Conservation (phyloP, 768 basidiomycete genomes). For the Fomitopsis serialis region DNA sequence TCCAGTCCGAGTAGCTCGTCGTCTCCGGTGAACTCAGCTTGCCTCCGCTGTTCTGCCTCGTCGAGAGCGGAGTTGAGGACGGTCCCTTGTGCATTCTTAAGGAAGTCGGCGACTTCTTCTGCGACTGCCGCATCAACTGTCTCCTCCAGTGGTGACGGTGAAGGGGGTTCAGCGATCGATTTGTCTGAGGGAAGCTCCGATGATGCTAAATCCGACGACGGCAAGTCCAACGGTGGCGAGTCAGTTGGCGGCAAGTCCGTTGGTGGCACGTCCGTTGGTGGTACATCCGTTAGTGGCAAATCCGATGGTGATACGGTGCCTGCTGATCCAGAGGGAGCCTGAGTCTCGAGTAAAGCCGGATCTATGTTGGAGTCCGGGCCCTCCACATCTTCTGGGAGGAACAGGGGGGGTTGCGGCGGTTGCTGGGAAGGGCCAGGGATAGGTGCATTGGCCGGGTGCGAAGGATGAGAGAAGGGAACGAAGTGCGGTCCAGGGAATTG, state of each 20-base stretch:
- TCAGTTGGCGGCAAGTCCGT: too few relatives aligned
- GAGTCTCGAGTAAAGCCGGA: constrained; percentile 39
- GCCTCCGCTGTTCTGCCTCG: constrained; percentile 59
- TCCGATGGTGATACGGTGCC: too few relatives aligned
- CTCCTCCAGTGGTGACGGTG: constrained; percentile 44
- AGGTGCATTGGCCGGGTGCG: neutral
- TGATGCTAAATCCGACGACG: too few relatives aligned
- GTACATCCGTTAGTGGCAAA: too few relatives aligned
- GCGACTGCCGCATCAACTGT: constrained; percentile 57
- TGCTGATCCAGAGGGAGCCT: constrained; percentile 6
- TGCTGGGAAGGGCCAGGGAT: neutral
- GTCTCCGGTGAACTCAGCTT: constrained; percentile 39
- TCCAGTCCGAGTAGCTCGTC: constrained; percentile 77
- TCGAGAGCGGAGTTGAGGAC: constrained; percentile 57
- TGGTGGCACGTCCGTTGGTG: too few relatives aligned
- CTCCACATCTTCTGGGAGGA: constrained; percentile 34
- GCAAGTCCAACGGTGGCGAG: too few relatives aligned
- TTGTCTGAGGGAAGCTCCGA: constrained; percentile 6
- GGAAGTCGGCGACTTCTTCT: constrained; percentile 64
- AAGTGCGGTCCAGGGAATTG: neutral
- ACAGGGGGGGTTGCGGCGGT: constrained; percentile 17
- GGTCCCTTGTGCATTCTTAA: constrained; percentile 58
- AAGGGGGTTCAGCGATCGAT: neutral
- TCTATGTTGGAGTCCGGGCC: constrained; percentile 48
- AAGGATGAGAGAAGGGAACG: neutral